Base-by-base conservation (phyloP, 768 basidiomycete genomes). In the Favolaschia claudopus region DNA sequence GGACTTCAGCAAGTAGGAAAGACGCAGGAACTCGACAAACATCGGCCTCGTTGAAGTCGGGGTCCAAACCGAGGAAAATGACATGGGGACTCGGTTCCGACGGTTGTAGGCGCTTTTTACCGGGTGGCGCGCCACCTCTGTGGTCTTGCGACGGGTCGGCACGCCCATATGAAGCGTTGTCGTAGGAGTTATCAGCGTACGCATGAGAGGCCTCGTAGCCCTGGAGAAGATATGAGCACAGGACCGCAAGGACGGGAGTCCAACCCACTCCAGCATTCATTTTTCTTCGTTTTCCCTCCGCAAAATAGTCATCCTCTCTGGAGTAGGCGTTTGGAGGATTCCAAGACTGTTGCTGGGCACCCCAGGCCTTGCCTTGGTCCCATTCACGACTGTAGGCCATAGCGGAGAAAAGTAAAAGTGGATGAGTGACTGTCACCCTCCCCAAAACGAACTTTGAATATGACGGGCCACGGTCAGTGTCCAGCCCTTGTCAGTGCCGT, bases 61-160 rank as follows among this genome's bases (percentile, higher is more conserved):
- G 87, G 74, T 97, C 95, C 57, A 98, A 76, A 54, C 95, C 95
- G 60, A 98, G 87, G 75, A 97, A 96, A 70, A 97, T 96, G 72
- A 98, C 92, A 77, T 98, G 95, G 40, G 89, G 87, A 71, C 91
- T 93, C 43, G 92, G 89, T 72, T 93, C 92, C 51, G 92, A 95
- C 28, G 92, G 89, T 56, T 85, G 80, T 37, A 92, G 81, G 50
- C 92, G 89, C 73, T 93, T 92, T 80, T 92, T 92, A 70, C 70
- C 70, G 68, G 83, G 82, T 52, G 73, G 71, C 42, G 70, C 76
- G 56, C 74, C 71, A 67, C 80, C 79, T 65, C 85, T 85, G 69
- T 88, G 85, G 50, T 82, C 81, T 53, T 82, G 78, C 25, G 78
- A 70, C 53, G 25, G 64, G 58, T 52, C 58, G 32, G 50, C 67